Evolutionary conservation across 306 rosid species (phyloP).

Genomic region (Sechiopsis laciniata): DNA sequence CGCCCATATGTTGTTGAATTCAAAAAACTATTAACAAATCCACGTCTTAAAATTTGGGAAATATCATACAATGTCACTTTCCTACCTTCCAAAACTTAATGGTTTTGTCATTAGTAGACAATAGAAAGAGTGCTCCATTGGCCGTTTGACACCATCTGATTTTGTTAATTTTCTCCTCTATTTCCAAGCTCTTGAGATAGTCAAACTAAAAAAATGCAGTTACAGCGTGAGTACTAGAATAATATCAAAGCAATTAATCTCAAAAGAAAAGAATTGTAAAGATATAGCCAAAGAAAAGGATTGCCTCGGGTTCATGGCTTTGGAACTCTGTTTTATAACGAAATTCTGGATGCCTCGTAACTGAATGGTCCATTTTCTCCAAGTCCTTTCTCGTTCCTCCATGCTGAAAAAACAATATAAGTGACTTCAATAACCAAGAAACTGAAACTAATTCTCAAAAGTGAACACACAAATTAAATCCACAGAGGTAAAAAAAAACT

Average conservation of each 20-base stretch:
- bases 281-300: slow-evolving; percentile 23
- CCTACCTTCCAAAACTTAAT: slow-evolving; percentile 97
- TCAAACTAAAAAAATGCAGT: slow-evolving; percentile 61
- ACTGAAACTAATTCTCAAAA: slow-evolving; percentile 20
- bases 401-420: slow-evolving; percentile 35
- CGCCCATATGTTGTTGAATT: too few species aligned
- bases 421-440: slow-evolving; percentile 14
- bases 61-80: slow-evolving; percentile 5
- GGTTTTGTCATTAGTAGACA: slow-evolving; percentile 93
- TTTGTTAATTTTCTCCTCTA: slow-evolving; percentile 99
- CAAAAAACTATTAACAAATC: not conserved
- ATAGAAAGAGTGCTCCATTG: slow-evolving; percentile 85
- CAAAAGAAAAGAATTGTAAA: not conserved
- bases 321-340: slow-evolving; percentile 99
- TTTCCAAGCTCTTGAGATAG: slow-evolving; percentile 98
- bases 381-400: slow-evolving; percentile 77
- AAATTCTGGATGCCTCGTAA: slow-evolving; percentile 88
- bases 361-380: slow-evolving; percentile 73
- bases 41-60: not conserved
- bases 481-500: slow-evolving; percentile 26
- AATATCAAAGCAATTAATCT: slow-evolving; percentile 15
- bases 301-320: slow-evolving; percentile 98
- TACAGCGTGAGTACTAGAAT: slow-evolving; percentile 22
- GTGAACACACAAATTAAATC: slow-evolving; percentile 19
- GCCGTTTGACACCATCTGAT: slow-evolving; percentile 99